A percentile compares a stretch with the other conserved stretches of the same genome.
Evolutionary conservation across 2,329 filamentous ascomycete genomes (phyloP).

Genomic region (Penicillium sp.): DNA sequence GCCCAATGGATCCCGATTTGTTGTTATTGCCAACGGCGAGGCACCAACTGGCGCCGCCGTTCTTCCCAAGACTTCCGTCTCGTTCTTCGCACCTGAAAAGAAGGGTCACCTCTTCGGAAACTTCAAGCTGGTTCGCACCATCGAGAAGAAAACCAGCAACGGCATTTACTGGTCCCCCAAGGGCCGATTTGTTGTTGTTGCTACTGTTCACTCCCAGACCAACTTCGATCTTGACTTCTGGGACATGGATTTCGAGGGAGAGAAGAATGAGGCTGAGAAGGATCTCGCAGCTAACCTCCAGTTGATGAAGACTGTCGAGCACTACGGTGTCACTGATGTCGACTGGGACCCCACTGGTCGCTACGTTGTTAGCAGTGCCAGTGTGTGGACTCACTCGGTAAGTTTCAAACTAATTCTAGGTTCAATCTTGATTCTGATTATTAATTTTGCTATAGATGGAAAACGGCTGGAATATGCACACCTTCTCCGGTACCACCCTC

Average conservation of each 20-base stretch:
- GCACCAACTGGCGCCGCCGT: conserved; percentile 74
- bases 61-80: conserved; percentile 87
- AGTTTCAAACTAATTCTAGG: conserved; percentile 39
- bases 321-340: conserved; percentile 96
- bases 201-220: conserved; percentile 87
- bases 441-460: conserved; percentile 69
- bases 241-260: conserved; percentile 96
- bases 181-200: conserved; percentile 91
- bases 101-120: conserved; percentile 81
- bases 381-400: conserved; percentile 93
- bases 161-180: conserved; percentile 98
- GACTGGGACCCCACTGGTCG: conserved; percentile 97
- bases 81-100: conserved; percentile 97
- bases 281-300: conserved; percentile 92
- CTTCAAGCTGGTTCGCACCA: conserved; percentile 91
- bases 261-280: conserved; percentile 90
- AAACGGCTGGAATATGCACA: conserved; percentile 97
- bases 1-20: conserved; percentile 94
- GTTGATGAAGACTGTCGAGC: conserved; percentile 88
- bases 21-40: conserved; percentile 93
- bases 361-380: conserved; percentile 90
- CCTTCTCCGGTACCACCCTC: conserved; percentile 86
- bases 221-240: conserved; percentile 96
- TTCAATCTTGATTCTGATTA: conserved; percentile 9
- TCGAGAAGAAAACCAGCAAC: conserved; percentile 99